Conservation (phyloP, 1,139 yeast genomes). For the Taphrina sp. region DNA sequence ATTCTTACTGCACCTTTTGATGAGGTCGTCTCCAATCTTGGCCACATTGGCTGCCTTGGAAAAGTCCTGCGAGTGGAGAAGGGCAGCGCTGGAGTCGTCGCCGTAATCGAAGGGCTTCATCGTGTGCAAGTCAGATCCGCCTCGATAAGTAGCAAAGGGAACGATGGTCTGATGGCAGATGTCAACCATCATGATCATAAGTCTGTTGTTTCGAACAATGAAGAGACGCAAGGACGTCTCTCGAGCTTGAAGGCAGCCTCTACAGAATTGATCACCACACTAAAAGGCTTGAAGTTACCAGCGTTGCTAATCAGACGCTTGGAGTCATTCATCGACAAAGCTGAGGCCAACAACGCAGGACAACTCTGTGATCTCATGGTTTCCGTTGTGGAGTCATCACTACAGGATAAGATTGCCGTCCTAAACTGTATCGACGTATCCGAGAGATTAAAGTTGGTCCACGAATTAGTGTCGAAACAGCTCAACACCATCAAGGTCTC, state of each 20-base stretch:
- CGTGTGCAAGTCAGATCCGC: conserved; percentile 36
- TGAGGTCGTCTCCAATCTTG: conserved; percentile 15
- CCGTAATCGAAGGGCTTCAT: conserved; percentile 41
- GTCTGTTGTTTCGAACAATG: conserved; percentile 34
- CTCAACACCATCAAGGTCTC: conserved; percentile 39
- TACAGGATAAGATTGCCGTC: conserved; percentile 42
- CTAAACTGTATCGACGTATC: conserved; percentile 41
- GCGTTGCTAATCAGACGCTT: conserved; percentile 33
- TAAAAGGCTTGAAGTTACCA: conserved; percentile 24
- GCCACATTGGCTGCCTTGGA: conserved; percentile 40
- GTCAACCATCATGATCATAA: conserved; percentile 33
- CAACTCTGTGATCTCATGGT: conserved; percentile 45
- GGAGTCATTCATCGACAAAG: conserved; percentile 32
- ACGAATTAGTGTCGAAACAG: conserved; percentile 39
- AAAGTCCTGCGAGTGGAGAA: conserved; percentile 39
- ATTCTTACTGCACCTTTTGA: not conserved
- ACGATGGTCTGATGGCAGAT: conserved; percentile 30
- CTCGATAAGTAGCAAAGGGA: conserved; percentile 5
- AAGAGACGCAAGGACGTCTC: conserved; percentile 38
- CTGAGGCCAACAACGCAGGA: conserved; percentile 41
- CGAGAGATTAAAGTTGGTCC: conserved; percentile 41
- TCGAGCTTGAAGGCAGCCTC: conserved; percentile 41
- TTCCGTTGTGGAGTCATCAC: conserved; percentile 45
- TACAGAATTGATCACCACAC: conserved; percentile 38
- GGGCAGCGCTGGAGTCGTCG: conserved; percentile 33